Evolutionary conservation across 176 grass and related monocot genomes (phyloP).

Genomic region (Elaeis guineensis): DNA sequence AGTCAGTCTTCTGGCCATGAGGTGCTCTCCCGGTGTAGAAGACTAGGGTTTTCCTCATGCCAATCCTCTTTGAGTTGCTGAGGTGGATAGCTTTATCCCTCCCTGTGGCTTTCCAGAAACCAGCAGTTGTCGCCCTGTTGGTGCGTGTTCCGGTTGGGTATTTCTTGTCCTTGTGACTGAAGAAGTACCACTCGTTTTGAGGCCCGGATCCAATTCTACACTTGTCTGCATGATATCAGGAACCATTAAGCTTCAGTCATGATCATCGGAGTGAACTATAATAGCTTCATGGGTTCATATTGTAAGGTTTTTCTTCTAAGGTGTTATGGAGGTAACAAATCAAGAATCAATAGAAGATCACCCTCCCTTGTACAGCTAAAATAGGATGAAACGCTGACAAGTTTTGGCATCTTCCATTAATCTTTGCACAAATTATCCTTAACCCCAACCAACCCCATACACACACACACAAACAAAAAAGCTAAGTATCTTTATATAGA

Average conservation of each 20-base stretch:
- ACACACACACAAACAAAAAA: too few relatives aligned
- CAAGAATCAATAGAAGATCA: too few relatives aligned
- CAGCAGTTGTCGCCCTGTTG: conserved; percentile 54
- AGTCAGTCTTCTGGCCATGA: conserved; percentile 49
- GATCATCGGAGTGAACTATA: too few relatives aligned
- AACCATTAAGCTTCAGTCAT: conserved; percentile 1
- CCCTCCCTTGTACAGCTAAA: too few relatives aligned
- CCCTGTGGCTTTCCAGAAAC: conserved; percentile 75
- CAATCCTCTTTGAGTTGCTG: conserved; percentile 38
- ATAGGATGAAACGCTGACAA: too few relatives aligned
- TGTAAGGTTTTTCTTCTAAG: too few relatives aligned
- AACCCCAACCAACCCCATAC: too few relatives aligned
- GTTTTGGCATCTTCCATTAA: too few relatives aligned
- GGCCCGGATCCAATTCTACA: conserved; percentile 60
- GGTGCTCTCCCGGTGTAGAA: conserved; percentile 88
- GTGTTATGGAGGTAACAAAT: too few relatives aligned
- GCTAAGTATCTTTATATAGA: too few relatives aligned
- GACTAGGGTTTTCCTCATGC: conserved; percentile 78
- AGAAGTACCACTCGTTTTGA: conserved; percentile 47
- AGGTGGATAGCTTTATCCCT: conserved; percentile 53
- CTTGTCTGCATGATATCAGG: conserved; percentile 35
- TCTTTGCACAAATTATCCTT: too few relatives aligned
- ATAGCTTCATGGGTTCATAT: too few relatives aligned
- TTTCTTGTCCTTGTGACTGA: conserved; percentile 39
- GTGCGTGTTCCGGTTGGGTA: conserved; percentile 43